Conservation (phyloP, 306 rosid species). For the Medicago lupulina region DNA sequence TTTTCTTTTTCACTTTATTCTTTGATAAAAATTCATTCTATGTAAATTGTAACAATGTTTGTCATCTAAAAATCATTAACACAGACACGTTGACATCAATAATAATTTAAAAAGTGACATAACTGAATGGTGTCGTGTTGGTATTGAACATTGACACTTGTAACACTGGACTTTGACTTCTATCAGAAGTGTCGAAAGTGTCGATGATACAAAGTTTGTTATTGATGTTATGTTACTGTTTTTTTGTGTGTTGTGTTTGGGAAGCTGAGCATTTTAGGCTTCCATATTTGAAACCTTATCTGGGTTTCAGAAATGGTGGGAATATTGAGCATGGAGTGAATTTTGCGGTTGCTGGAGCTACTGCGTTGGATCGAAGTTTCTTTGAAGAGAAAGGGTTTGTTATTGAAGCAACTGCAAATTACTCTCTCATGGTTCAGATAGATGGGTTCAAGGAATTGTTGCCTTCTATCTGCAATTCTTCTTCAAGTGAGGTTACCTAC, state of each 20-base stretch:
- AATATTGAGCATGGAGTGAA: slow-evolving; percentile 49
- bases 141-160: too few relatives aligned
- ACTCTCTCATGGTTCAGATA: slow-evolving; percentile 57
- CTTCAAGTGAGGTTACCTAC: slow-evolving; percentile 47
- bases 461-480: slow-evolving; percentile 54
- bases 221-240: neutral
- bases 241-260: neutral
- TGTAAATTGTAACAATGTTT: neutral
- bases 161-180: too few relatives aligned
- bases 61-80: too few relatives aligned
- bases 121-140: too few relatives aligned
- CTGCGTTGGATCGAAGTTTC: slow-evolving; percentile 52
- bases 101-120: too few relatives aligned
- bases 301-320: slow-evolving; percentile 34
- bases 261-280: slow-evolving; percentile 57
- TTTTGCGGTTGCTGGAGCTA: slow-evolving; percentile 69
- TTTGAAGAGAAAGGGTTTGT: slow-evolving; percentile 48
- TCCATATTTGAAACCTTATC: slow-evolving; percentile 55
- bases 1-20: neutral
- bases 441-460: slow-evolving; percentile 57
- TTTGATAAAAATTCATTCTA: neutral
- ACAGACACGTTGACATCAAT: too few relatives aligned
- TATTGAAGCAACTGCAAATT: slow-evolving; percentile 32
- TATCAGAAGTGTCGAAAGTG: too few relatives aligned
- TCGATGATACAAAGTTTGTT: neutral